phyloP scores from a whole-genome alignment of 2,329 filamentous ascomycete genomes.

The Fusarium redolens region DNA sequence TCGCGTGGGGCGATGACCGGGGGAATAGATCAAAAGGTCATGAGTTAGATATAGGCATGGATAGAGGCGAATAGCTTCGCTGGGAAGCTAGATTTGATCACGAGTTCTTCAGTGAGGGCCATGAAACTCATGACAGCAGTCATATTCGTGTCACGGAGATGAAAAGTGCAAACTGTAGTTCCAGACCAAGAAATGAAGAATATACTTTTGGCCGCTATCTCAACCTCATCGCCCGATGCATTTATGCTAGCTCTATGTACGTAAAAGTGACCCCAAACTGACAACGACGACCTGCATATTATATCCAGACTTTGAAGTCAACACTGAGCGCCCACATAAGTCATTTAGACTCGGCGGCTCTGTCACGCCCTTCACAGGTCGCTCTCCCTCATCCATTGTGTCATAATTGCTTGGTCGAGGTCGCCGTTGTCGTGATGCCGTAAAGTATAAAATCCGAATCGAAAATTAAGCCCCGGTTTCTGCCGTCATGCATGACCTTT shows the following conservation, averaged over 20 bases:
- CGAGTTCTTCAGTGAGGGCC: not conserved
- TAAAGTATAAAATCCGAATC: slow-evolving; percentile 33
- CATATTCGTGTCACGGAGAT: slow-evolving; percentile 6
- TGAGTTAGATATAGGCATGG: not conserved
- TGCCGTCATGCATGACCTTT: slow-evolving; percentile 38
- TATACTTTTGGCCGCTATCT: slow-evolving; percentile 34
- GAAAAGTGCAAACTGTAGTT: slow-evolving; percentile 23
- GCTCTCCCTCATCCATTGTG: not conserved
- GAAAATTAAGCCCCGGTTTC: slow-evolving; percentile 33
- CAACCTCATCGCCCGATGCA: not conserved
- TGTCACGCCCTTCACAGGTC: not conserved
- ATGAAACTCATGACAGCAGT: not conserved
- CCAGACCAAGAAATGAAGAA: slow-evolving; percentile 23
- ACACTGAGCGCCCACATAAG: slow-evolving; percentile 11
- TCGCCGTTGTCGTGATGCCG: slow-evolving; percentile 34
- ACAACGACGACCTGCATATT: slow-evolving; percentile 37
- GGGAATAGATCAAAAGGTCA: not conserved
- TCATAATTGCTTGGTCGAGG: slow-evolving; percentile 4
- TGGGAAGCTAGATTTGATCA: not conserved
- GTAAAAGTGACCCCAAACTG: slow-evolving; percentile 27
- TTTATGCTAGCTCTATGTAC: slow-evolving; percentile 42
- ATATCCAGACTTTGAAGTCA: slow-evolving; percentile 37
- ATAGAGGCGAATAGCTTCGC: not conserved
- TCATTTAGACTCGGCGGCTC: slow-evolving; percentile 4
- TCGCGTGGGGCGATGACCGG: not conserved